Conservation (phyloP, 2,329 filamentous ascomycete species). For the Monosporascus sp. region DNA sequence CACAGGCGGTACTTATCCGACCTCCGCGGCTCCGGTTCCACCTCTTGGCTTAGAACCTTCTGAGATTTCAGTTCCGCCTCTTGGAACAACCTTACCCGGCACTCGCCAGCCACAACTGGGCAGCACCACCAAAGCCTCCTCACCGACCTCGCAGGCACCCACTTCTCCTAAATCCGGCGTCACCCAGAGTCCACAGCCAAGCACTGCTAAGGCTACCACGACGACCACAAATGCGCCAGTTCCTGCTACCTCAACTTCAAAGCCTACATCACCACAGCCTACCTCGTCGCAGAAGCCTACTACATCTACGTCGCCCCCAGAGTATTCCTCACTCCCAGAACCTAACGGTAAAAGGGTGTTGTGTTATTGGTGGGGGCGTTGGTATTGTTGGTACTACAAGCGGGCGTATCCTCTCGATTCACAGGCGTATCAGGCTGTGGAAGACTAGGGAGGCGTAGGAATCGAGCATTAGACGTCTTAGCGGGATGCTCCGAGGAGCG, state of each 20-base stretch:
- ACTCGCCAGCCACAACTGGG: not conserved
- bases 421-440: not conserved
- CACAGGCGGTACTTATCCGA: not conserved
- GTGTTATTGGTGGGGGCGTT: not conserved
- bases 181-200: too few species aligned
- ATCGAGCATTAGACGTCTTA: too few species aligned
- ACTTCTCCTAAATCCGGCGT: not conserved
- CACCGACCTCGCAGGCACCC: not conserved
- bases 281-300: not conserved
- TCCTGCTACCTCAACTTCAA: not conserved
- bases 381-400: not conserved
- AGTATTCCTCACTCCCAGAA: not conserved
- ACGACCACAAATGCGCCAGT: not conserved
- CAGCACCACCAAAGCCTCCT: not conserved
- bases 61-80: not conserved
- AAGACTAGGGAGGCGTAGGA: not conserved
- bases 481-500: too few species aligned
- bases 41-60: not conserved
- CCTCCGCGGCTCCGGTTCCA: not conserved
- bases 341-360: not conserved
- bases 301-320: not conserved
- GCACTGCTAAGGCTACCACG: not conserved
- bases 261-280: not conserved
- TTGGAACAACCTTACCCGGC: not conserved
- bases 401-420: not conserved